Evolutionary conservation across 139 green algal species (phyloP), one percentile per base, ranked within the genome.

Genomic region (Choricystis sp.): DNA sequence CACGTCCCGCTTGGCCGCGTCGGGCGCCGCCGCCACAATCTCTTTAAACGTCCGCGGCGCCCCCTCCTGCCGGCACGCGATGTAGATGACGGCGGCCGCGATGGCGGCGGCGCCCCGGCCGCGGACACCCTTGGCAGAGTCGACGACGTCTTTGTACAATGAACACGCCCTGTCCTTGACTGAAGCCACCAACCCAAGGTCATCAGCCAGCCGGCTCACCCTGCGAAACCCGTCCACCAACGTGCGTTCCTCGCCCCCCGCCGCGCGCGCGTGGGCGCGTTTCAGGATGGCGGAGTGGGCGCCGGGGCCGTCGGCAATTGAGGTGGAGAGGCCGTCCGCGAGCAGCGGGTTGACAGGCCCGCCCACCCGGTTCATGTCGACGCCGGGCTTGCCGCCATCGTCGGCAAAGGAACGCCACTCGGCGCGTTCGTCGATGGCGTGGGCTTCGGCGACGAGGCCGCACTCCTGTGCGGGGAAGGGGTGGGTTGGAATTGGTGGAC

Each of bases 351-450:
- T 97, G 26, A 67, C 74, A 24, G 89, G 83, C 4, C 78, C 88
- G 27, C 90, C 90, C 25, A 95, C 87, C 55, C 88, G 85, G 58
- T 79, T 91, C 16, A 81, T 83, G 57, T 95, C 88, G 14, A 72
- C 76, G 1, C 70, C 71, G 21, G 85, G 68, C 40, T 88, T 89
- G 66, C 93, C 87, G 78, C 81, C 83, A 70, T 87, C 90, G 67
- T 97, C 89, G n/a, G 75, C 74, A 69, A 97, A 97, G 0, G 90
- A 95, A n/a, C 90, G 75, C 90, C 90, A 97, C 74, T 97, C 90
- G 0, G 86, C 94, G 3, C 82, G 76, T 74, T 97, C 90, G 62
- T 97, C 90, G 30, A 97, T 95, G 23, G 80, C 69, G 59, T 90
- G 87, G 0, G 84, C 76, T 63, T 97, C 90, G 2, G 81, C 77